A percentile compares a stretch with the other conserved stretches of the same genome.
These are phyloP conservation scores for Glebionis coronaria DNA, from an alignment of 129 eudicot species.

Conservation along the genomic window DNA sequence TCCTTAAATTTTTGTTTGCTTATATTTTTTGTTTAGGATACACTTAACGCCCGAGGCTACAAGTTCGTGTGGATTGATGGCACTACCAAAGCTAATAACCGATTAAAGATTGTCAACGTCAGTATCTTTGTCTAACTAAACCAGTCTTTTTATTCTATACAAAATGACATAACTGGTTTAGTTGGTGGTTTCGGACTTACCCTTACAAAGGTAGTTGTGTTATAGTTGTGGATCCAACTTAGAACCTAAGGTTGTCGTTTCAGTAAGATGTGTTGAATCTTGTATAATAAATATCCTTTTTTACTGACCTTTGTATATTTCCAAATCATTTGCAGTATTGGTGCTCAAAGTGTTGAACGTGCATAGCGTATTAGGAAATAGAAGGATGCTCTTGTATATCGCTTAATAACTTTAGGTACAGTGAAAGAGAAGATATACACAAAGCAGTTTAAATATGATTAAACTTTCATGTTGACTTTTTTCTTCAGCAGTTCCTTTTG, in stretches of 20 bases:
- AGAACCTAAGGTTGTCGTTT: slow-evolving; percentile 80
- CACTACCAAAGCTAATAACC: slow-evolving; percentile 76
- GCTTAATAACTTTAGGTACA: slow-evolving; percentile 93
- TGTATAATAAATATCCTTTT: not conserved
- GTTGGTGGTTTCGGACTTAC: slow-evolving; percentile 98
- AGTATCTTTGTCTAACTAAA: slow-evolving; percentile 22
- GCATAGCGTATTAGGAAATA: slow-evolving; percentile 92
- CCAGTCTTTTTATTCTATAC: not conserved
- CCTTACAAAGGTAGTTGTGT: slow-evolving; percentile 91
- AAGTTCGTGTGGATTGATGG: slow-evolving; percentile 85
- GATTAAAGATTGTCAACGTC: slow-evolving; percentile 75
- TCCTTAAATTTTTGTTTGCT: no score
- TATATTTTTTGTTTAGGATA: slow-evolving; percentile 43
- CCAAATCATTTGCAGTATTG: slow-evolving; percentile 60
- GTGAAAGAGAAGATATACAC: slow-evolving; percentile 92
- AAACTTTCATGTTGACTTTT: not conserved
- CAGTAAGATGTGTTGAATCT: not conserved
- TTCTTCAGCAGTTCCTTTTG: not conserved
- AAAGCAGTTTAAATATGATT: slow-evolving; percentile 61
- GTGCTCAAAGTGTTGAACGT: slow-evolving; percentile 94
- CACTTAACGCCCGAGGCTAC: slow-evolving; percentile 52
- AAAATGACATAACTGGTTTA: slow-evolving; percentile 18
- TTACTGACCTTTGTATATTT: not conserved
- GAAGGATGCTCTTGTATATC: slow-evolving; percentile 89
- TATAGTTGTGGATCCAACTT: slow-evolving; percentile 97